Base-by-base conservation (phyloP, 768 basidiomycete species). In the Glaciozyma martinii region DNA sequence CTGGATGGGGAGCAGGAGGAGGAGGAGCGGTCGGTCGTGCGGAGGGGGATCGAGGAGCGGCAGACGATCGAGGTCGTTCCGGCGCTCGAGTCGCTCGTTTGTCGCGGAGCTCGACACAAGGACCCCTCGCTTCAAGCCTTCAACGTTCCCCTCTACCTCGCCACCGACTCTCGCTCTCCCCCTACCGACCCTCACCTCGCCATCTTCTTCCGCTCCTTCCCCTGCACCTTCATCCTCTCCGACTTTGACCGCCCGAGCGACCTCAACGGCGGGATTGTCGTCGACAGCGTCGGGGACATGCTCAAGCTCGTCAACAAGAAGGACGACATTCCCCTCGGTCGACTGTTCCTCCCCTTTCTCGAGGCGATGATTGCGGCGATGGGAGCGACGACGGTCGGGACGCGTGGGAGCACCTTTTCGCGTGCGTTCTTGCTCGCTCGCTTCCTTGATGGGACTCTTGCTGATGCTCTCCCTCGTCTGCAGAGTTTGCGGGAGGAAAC, bases 301-400 rank as follows among this genome's bases (percentile, higher is more conserved):
- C 72, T 75, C 40, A 63, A 61, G 16, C 56, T 83, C 59, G 74
- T 70, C 30, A 84, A 81, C 65, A 76, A 71, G 15, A 72, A 80
- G 57, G 85, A 86, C 65, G 81, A 80, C 1, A 73, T 82, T 21
- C 67, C 53, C 42, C 73, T 88, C 67, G 78, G 72, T 16, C 66
- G 68, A 16, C 81, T 82, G 61, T 67, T 87, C 13, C 66, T 81
- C 21, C 85, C 87, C 3, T 82, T 88, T 67, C 71, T 89, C 54
- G 87, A 89, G 72, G 86, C 84, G 9, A 78, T 87, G 76, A 81
- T 91, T 25, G 81, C 83, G 18, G 81, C 82, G 25, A 71, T 62
- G 52, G 71, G 49, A 1, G 42, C 25, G 6, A 30, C 33, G 19
- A 56, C 56, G 16, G 66, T 65, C n/a, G 71, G 71, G 1, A 72